phyloP scores from a whole-genome alignment of 352 stramenopile genomes.

The Halophytophthora batemanensis region DNA sequence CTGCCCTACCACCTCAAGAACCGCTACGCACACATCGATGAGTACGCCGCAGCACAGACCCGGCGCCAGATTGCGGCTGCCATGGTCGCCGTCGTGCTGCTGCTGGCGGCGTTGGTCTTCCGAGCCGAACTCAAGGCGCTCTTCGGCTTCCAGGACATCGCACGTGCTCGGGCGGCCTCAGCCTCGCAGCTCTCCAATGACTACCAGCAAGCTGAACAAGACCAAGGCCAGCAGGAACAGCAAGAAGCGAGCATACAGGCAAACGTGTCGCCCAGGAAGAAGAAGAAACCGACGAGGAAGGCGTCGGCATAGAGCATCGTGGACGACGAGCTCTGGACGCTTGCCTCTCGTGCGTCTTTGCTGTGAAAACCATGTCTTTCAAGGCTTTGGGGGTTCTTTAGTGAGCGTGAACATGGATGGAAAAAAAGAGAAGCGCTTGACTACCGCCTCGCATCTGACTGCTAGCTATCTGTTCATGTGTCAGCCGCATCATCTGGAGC shows the following conservation, averaged over 20 bases:
- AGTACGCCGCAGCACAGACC: conserved; percentile 53
- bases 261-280: background rate
- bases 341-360: too few relatives aligned
- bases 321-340: conserved; percentile 9
- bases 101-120: conserved; percentile 55
- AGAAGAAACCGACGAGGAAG: conserved; percentile 2
- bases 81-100: conserved; percentile 26
- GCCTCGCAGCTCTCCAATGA: conserved; percentile 58
- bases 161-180: conserved; percentile 54
- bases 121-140: conserved; percentile 42
- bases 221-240: conserved; percentile 2
- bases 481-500: too few relatives aligned
- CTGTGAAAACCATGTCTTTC: too few relatives aligned
- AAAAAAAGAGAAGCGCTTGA: too few relatives aligned
- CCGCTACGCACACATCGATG: conserved; percentile 81
- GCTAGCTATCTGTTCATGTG: too few relatives aligned
- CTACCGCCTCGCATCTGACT: too few relatives aligned
- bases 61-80: conserved; percentile 39
- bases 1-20: conserved; percentile 86
- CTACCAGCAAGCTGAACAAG: conserved; percentile 31
- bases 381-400: too few relatives aligned
- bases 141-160: conserved; percentile 73
- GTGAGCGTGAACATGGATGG: too few relatives aligned
- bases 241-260: background rate
- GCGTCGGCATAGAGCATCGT: conserved; percentile 8